Evolutionary conservation across 164 flowering plant genomes (phyloP), one percentile per base, ranked within the genome.

Genomic region (Buxus sempervirens): DNA sequence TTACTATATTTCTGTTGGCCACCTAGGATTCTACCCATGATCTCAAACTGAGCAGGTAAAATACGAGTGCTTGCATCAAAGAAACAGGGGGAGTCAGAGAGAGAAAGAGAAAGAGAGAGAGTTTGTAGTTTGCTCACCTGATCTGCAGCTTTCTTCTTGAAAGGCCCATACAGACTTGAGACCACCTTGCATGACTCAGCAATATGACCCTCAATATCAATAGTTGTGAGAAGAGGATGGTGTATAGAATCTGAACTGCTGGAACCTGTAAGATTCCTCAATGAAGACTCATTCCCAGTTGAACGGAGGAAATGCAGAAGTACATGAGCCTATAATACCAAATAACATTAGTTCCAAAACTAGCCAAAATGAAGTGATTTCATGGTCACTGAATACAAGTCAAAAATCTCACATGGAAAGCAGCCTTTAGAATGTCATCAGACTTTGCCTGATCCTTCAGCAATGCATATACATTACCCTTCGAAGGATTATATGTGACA

Each of bases 371-470:
- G 48, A 21, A 48, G 19, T 51, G 32, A 5, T n/a, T n/a, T 60
- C 49, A 25, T 49, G 23, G n/a, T 25, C 41, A 56, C 19, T 51
- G 24, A n/a, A 65, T 10, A 41, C 26, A 58, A 56, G 56, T 32
- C 20, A 36, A 58, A 54, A 51, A 58, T 48, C 97, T 85, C 67
- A 96, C 99, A 78, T 96, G 99, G 76, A 87, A 96, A 71, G 99
- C 96, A 10, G 99, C 99, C 83, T 96, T 96, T 49, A 96, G 79
- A 74, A 96, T 84, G 76, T 96, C 99, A 77, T 93, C 99, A 0
- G 98, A 82, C 76, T 88, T 88, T 14, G 99, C 98, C 72, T 88
- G 89, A 79, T 89, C 90, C 77, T 93, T 96, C 63, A 96, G 82
- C 81, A 93, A 76, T 48, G 98, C 99, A 82, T 86, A 96, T 14